Evolutionary conservation across 768 basidiomycete species (phyloP).

Genomic region (Psilocybe tampanensis): DNA sequence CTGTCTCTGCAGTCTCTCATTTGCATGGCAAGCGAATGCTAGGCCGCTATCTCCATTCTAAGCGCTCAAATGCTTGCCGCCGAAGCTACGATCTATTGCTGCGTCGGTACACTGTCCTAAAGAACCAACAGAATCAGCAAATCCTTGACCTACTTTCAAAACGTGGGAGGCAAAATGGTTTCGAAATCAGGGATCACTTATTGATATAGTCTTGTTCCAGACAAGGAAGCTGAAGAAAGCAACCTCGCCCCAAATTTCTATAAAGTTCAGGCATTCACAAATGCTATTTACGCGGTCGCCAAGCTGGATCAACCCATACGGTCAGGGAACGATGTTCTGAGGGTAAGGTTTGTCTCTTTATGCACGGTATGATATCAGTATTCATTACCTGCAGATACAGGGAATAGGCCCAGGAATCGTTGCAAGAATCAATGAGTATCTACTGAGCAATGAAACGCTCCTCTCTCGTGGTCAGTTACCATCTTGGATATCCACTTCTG

Average conservation of each 20-base stretch:
- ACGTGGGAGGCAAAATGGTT: constrained; percentile 33
- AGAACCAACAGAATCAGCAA: constrained; percentile 23
- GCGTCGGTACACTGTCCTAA: constrained; percentile 7
- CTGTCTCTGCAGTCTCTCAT: background rate
- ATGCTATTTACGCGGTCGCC: constrained; percentile 46
- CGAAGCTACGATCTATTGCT: background rate
- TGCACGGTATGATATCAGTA: background rate
- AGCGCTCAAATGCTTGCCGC: constrained; percentile 15
- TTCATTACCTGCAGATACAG: constrained; percentile 26
- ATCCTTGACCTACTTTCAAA: constrained; percentile 40
- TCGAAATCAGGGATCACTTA: background rate
- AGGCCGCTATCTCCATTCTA: constrained; percentile 11
- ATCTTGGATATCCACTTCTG: background rate
- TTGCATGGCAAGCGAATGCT: constrained; percentile 29
- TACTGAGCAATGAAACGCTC: constrained; percentile 20
- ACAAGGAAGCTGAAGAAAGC: constrained; percentile 44
- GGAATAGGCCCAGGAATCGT: constrained; percentile 45
- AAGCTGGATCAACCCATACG: constrained; percentile 43
- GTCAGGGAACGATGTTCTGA: constrained; percentile 42
- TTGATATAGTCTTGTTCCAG: constrained; percentile 23
- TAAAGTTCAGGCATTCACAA: constrained; percentile 53
- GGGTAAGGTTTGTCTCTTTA: constrained; percentile 26
- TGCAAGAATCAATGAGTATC: constrained; percentile 44
- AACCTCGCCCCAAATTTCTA: constrained; percentile 39
- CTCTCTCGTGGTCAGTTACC: constrained; percentile 28